A percentile compares a stretch with the other conserved stretches of the same genome.
Evolutionary conservation across 2,329 filamentous ascomycete genomes (phyloP).

Genomic region (Trichoderma aggressivum): DNA sequence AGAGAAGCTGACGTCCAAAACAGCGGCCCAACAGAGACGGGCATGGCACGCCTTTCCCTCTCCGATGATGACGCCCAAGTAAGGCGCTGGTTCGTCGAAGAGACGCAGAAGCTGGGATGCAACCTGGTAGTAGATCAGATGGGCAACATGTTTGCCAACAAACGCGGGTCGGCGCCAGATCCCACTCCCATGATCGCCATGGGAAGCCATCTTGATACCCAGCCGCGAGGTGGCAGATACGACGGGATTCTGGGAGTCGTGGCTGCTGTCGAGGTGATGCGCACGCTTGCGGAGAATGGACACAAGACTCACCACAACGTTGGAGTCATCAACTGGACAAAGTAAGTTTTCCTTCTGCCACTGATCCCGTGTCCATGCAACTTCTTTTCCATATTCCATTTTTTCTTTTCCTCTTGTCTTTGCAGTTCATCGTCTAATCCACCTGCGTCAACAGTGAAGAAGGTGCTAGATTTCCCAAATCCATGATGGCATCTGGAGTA

Average conservation of each 20-base stretch:
- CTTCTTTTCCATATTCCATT: not conserved
- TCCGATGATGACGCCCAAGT: conserved; percentile 70
- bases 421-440: not conserved
- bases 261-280: conserved; percentile 69
- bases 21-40: conserved; percentile 53
- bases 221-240: conserved; percentile 64
- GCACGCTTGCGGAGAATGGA: conserved; percentile 59
- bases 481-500: conserved; percentile 73
- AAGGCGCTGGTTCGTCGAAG: conserved; percentile 74
- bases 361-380: rapidly evolving
- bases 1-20: not conserved
- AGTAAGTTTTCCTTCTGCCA: conserved; percentile 37
- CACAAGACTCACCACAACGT: conserved; percentile 68
- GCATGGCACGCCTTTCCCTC: conserved; percentile 75
- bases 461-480: conserved; percentile 73
- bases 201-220: conserved; percentile 67
- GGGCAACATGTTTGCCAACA: conserved; percentile 75
- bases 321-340: conserved; percentile 76
- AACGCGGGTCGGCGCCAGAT: conserved; percentile 56
- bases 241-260: conserved; percentile 75
- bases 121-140: conserved; percentile 68
- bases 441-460: conserved; percentile 58
- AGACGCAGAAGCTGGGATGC: conserved; percentile 63
- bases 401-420: not conserved
- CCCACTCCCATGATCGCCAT: conserved; percentile 61